Base-by-base conservation (phyloP, 2,329 filamentous ascomycete genomes). In the Aspergillus fijiensis region DNA sequence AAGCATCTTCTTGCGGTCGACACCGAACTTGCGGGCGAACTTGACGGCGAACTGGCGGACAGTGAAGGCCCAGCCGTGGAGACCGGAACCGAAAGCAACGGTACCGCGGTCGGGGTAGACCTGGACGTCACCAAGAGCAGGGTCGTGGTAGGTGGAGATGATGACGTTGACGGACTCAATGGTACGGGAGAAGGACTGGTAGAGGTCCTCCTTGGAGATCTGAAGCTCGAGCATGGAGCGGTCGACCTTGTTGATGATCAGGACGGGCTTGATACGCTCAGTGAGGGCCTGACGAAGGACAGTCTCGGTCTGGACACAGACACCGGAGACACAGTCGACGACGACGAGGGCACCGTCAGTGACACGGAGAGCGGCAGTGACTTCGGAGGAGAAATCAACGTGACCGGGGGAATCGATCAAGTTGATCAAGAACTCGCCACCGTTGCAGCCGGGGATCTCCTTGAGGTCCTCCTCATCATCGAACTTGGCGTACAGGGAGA, bases 161-260 rank as follows among this genome's bases (percentile, higher is more conserved):
- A 98, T 92, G 85, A 99, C 95, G 87, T 99, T 99, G 80, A 99
- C 95, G 76, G 94, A 98, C 89, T 99, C 95, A 76, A 99, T 93
- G 80, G 95, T 96, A 89, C 94, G 91, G 68, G 92, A 93, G 90
- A 99, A 99, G 80, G 94, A 96, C 87, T 98, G 94, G 89, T 96
- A 99, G 71, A 99, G 85, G 79, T 99, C 95, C 85, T 99, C 95
- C 89, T 98, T 97, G 82, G 87, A 89, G 77, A 97, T 89, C 86
- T 99, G 95, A 68, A 99, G 89, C 85, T 99, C 95, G 80, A 99
- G 92, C 78, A 99, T 91, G 83, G 95, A 93, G 84, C 95, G 94
- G 80, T 99, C 95, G 82, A 99, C 95, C 90, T 99, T 99, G 92
- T 99, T 99, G 88, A 99, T 97, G 83, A 97, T 90, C 79, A 97